These are phyloP conservation scores for Scolecobasidium constrictum DNA, from an alignment of 2,329 filamentous ascomycete species.

Conservation along the genomic window DNA sequence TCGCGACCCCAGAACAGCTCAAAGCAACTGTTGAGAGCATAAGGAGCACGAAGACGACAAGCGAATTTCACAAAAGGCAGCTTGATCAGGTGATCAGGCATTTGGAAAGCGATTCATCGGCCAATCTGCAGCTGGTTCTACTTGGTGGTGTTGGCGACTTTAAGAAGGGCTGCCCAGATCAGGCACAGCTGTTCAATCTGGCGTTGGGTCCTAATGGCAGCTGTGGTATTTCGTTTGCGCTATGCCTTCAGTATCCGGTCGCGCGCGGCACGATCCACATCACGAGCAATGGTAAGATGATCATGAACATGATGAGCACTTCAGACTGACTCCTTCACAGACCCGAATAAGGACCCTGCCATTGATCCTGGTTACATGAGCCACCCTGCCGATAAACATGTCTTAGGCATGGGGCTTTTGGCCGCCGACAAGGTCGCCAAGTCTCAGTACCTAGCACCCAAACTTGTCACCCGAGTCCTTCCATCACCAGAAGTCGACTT, in stretches of 20 bases:
- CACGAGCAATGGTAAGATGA: slow-evolving; percentile 12
- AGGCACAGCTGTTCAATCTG: slow-evolving; percentile 12
- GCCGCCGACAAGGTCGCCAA: slow-evolving; percentile 33
- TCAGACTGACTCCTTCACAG: slow-evolving; percentile 5
- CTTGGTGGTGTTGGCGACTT: not conserved
- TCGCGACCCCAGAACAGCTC: slow-evolving; percentile 1
- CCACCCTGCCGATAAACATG: slow-evolving; percentile 19
- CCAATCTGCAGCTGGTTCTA: slow-evolving; percentile 7
- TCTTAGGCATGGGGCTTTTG: slow-evolving; percentile 19
- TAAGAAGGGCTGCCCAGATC: not conserved
- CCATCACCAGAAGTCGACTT: slow-evolving; percentile 18
- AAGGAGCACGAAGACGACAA: not conserved
- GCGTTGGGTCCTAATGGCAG: slow-evolving; percentile 11
- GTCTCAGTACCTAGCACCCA: slow-evolving; percentile 29
- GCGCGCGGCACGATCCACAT: slow-evolving; percentile 22
- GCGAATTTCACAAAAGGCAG: slow-evolving; percentile 9
- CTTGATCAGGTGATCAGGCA: slow-evolving; percentile 10
- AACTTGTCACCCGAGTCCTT: slow-evolving; percentile 25
- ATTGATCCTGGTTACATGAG: slow-evolving; percentile 19
- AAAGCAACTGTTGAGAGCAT: slow-evolving; percentile 5
- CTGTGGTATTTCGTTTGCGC: slow-evolving; percentile 16
- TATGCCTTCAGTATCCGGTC: slow-evolving; percentile 21
- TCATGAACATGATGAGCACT: slow-evolving; percentile 8
- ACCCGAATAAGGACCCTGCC: slow-evolving; percentile 13
- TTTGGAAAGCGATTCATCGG: slow-evolving; percentile 4